phyloP scores from a whole-genome alignment of 2,329 filamentous ascomycete genomes.

The Lomentospora prolificans region DNA sequence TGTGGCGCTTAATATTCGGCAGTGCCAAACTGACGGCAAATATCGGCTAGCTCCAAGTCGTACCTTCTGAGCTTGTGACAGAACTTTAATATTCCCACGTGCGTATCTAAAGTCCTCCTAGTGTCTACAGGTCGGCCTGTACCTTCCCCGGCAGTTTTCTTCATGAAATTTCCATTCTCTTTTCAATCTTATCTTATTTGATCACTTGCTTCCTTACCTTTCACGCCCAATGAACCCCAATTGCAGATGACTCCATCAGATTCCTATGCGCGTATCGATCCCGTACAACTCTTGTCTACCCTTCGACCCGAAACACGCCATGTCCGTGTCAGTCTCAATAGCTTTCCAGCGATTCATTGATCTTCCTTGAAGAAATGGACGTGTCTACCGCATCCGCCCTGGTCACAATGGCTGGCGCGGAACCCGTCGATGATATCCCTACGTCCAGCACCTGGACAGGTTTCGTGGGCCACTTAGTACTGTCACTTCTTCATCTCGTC shows the following conservation, averaged over 20 bases:
- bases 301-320: no score
- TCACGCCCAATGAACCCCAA: no score
- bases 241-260: not conserved
- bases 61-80: no score
- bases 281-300: no score
- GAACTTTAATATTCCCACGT: no score
- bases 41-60: not conserved
- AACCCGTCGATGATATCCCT: conserved; percentile 17
- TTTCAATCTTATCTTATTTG: not conserved
- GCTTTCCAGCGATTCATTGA: not conserved
- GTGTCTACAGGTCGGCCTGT: no score
- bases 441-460: conserved; percentile 46
- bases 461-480: conserved; percentile 43
- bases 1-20: not conserved
- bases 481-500: conserved; percentile 43
- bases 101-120: no score
- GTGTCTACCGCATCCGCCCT: conserved; percentile 21
- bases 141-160: no score
- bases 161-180: no score
- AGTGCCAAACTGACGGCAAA: not conserved
- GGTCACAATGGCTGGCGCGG: conserved; percentile 23
- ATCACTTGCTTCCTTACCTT: no score
- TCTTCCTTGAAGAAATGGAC: not conserved
- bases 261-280: not conserved
- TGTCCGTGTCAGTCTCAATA: no score